Conservation (phyloP, 2,329 filamentous ascomycete genomes). For the Pestalotiopsis sp. region DNA sequence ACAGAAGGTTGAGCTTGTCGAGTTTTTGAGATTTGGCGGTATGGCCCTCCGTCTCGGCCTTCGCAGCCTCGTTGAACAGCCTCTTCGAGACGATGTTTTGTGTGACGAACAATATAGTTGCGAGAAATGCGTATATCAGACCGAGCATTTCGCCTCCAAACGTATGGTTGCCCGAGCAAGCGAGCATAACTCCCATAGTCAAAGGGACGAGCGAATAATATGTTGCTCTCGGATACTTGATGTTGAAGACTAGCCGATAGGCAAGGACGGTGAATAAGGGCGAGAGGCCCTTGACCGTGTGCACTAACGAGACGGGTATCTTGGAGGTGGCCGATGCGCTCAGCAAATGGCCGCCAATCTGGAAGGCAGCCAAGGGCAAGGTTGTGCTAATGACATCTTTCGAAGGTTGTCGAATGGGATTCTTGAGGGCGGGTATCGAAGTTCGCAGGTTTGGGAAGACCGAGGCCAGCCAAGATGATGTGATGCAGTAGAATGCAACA, state of each 20-base stretch:
- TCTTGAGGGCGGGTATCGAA: conserved; percentile 76
- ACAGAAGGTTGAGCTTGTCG: conserved; percentile 95
- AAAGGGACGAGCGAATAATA: conserved; percentile 90
- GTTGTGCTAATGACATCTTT: conserved; percentile 84
- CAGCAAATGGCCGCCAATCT: conserved; percentile 90
- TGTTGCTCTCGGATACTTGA: conserved; percentile 83
- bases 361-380: conserved; percentile 88
- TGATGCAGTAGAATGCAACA: conserved; percentile 84
- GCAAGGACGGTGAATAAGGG: conserved; percentile 94
- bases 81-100: conserved; percentile 99
- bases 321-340: conserved; percentile 92
- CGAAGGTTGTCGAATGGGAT: conserved; percentile 81
- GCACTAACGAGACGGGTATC: conserved; percentile 94
- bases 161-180: conserved; percentile 79
- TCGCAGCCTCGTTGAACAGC: conserved; percentile 92
- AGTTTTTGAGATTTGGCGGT: conserved; percentile 73
- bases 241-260: conserved; percentile 86
- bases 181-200: conserved; percentile 92
- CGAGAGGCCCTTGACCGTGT: conserved; percentile 97
- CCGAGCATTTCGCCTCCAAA: conserved; percentile 88
- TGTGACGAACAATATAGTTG: conserved; percentile 93
- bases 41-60: conserved; percentile 75
- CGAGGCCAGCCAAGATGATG: conserved; percentile 76
- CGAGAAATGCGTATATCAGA: conserved; percentile 85
- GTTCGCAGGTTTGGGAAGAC: conserved; percentile 72